Base-by-base conservation (phyloP, 148 eudicot species). In the Oxyria digyna region DNA sequence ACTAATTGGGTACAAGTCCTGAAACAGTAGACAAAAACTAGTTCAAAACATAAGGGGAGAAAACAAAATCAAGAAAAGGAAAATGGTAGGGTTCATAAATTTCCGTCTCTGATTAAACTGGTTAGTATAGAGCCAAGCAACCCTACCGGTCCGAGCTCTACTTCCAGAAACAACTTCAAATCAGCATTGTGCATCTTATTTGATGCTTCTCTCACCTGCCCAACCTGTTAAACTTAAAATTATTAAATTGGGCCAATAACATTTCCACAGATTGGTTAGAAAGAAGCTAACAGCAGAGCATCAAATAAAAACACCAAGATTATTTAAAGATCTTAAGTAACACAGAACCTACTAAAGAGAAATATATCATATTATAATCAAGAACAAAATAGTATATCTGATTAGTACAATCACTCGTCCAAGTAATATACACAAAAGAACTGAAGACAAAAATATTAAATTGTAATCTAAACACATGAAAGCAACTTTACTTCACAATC, bases 91-190 rank as follows among this genome's bases (percentile, higher is more conserved):
- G 23, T 64, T 12, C 33, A 24, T 54, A 54, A 26, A 54, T n/a
- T 1, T 49, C 55, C 20, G 9, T 49, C 55, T 49, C 55, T n/a
- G 55, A 20, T n/a, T 18, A n/a, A n/a, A n/a, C n/a, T n/a, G n/a
- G n/a, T n/a, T 49, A 49, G 55, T n/a, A 62, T 31, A 32, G 9
- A 1, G 8, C 38, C 20, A 31, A 62, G 50, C 24, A 72, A 69
- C 37, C 69, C 68, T 87, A 94, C 98, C 92, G 24, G 83, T 37
- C 91, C 97, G 62, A 69, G 69, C 74, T 88, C 96, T 55, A 90
- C 84, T 77, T 94, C 99, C 74, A 94, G 77, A 69, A 94, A 88
- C 81, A 94, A 75, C 80, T 84, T 94, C 46, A 94, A 73, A 70
- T 94, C 99, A 52, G 96, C 93, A 87, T 78, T 88, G 49, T 80